Evolutionary conservation across 768 basidiomycete genomes (phyloP).

Genomic region (Ramaria sp.): DNA sequence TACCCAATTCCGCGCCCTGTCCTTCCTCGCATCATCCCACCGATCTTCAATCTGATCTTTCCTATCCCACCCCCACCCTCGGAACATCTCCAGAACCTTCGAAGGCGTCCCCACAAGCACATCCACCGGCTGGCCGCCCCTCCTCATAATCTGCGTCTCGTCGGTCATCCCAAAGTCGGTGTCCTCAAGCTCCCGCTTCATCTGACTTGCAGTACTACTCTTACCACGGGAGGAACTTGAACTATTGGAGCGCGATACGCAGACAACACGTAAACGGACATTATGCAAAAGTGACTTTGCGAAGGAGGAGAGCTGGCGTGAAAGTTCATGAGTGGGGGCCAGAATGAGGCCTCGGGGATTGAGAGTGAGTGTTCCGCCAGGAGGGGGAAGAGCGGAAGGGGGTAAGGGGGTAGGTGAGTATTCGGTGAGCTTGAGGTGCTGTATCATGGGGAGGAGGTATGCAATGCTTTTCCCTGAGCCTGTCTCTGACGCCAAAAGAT

Average conservation of each 20-base stretch:
- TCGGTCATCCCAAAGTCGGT: constrained; percentile 10
- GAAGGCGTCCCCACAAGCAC: constrained; percentile 54
- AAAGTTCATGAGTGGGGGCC: constrained; percentile 83
- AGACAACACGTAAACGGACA: constrained; percentile 65
- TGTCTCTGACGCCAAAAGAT: constrained; percentile 77
- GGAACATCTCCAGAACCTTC: constrained; percentile 50
- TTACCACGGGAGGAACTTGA: constrained; percentile 18
- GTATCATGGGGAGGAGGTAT: constrained; percentile 76
- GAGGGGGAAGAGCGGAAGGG: constrained; percentile 4
- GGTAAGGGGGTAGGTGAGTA: background rate
- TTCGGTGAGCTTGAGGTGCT: constrained; percentile 65
- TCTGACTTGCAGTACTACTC: constrained; percentile 34
- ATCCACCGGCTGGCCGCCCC: constrained; percentile 28
- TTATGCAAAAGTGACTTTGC: constrained; percentile 68
- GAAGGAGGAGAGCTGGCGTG: constrained; percentile 64
- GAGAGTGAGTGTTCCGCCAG: constrained; percentile 20
- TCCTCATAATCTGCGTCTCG: constrained; percentile 15
- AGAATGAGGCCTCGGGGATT: constrained; percentile 73
- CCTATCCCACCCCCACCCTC: constrained; percentile 42
- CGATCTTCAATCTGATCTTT: constrained; percentile 16
- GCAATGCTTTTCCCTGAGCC: constrained; percentile 90
- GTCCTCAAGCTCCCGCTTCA: constrained; percentile 27
- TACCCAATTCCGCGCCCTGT: constrained; percentile 14
- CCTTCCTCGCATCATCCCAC: constrained; percentile 15
- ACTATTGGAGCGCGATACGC: constrained; percentile 52